A percentile compares a stretch with the other conserved stretches of the same genome.
phyloP scores from a whole-genome alignment of 441 rosid genomes.

The Lepidium campestre region DNA sequence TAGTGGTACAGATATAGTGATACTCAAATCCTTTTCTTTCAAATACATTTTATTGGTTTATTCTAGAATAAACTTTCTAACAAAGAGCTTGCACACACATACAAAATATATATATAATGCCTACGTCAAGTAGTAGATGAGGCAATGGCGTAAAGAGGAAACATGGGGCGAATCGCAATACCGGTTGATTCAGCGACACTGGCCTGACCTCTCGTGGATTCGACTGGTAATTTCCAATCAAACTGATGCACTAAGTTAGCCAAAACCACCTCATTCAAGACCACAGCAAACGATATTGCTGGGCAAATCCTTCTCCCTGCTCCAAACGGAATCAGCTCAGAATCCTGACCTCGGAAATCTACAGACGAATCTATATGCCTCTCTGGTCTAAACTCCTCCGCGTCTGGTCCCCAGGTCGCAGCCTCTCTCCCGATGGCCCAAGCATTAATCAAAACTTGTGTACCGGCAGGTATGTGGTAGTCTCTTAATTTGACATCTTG shows the following conservation, averaged over 20 bases:
- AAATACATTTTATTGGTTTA: too few relatives aligned
- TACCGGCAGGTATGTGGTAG: conserved; percentile 1
- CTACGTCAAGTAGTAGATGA: not conserved
- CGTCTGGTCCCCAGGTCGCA: conserved; percentile 9
- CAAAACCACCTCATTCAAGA: conserved; percentile 9
- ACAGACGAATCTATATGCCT: conserved; percentile 2
- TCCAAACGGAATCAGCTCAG: conserved; percentile 22
- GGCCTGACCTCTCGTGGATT: not conserved
- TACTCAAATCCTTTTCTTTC: too few relatives aligned
- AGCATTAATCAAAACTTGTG: conserved; percentile 11
- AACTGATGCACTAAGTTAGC: conserved; percentile 12
- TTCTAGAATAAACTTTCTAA: too few relatives aligned
- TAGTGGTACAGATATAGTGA: too few relatives aligned
- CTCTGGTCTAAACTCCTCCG: conserved; percentile 19
- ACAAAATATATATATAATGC: not conserved
- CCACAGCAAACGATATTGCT: conserved; percentile 9
- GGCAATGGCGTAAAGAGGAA: conserved; percentile 22
- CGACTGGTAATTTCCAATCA: conserved; percentile 11
- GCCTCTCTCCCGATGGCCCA: conserved; percentile 23
- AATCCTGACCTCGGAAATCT: conserved; percentile 12
- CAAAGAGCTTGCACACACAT: too few relatives aligned
- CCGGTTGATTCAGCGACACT: conserved; percentile 6
- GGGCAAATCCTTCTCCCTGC: conserved; percentile 24
- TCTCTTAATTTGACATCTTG: conserved; percentile 4
- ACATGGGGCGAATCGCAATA: not conserved